A percentile compares a stretch with the other conserved stretches of the same genome.
phyloP scores from a whole-genome alignment of 1,284 basidiomycete genomes.

The Irpex sp. region DNA sequence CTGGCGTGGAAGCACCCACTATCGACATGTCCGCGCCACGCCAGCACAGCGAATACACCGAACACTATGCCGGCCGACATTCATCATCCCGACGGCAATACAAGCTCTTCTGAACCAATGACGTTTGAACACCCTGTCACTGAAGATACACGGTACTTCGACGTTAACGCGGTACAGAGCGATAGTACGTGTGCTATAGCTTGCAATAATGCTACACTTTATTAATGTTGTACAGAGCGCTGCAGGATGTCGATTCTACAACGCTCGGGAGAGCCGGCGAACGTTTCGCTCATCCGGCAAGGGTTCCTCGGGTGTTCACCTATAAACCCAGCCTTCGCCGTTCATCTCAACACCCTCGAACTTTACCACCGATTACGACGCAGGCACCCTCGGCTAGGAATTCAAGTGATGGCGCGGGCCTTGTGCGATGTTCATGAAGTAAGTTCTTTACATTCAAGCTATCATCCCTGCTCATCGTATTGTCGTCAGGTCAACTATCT shows the following conservation, averaged over 20 bases:
- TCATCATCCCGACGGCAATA: no score
- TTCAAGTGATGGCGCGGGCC: neutral
- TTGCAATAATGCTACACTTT: neutral
- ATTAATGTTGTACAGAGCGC: neutral
- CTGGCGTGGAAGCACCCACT: neutral
- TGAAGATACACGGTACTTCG: no score
- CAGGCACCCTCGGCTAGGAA: neutral
- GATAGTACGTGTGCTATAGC: neutral
- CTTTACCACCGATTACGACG: neutral
- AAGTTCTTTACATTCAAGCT: neutral
- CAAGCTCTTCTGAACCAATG: no score
- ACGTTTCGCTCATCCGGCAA: neutral
- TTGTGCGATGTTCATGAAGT: neutral
- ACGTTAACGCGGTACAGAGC: neutral
- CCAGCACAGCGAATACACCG: no score
- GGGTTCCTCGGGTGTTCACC: neutral
- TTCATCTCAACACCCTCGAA: neutral
- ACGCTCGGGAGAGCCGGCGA: neutral
- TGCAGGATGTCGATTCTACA: neutral
- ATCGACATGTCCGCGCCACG: neutral
- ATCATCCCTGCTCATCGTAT: no score
- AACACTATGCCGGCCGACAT: no score
- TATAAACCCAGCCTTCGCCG: neutral
- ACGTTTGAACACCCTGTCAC: no score
- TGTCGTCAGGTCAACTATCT: conserved; percentile 11